Evolutionary conservation across 768 basidiomycete genomes (phyloP).

Genomic region (Macrolepiota fuliginosa): DNA sequence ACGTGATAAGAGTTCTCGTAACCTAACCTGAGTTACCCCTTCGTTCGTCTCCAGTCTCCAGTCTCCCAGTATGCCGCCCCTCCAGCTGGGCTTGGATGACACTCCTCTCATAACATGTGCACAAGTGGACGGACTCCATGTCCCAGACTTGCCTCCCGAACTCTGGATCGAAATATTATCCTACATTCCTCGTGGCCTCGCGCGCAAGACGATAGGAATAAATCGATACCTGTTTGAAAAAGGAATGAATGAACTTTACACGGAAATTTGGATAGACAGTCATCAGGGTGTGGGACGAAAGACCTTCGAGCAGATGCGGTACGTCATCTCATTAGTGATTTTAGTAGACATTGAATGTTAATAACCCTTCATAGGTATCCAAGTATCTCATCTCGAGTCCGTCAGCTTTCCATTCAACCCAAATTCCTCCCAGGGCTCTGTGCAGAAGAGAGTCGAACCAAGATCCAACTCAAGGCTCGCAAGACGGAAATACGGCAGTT

Average conservation of each 20-base stretch:
- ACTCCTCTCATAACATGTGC: neutral
- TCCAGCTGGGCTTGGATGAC: neutral
- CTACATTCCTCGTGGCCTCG: conserved; percentile 19
- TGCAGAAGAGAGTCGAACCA: neutral
- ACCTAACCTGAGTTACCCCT: neutral
- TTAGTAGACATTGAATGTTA: neutral
- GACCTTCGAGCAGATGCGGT: conserved; percentile 22
- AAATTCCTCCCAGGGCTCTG: conserved; percentile 23
- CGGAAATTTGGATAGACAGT: conserved; percentile 23
- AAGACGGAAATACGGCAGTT: neutral
- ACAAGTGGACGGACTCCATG: neutral
- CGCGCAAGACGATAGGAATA: conserved; percentile 24
- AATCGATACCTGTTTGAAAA: conserved; percentile 26
- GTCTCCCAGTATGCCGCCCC: neutral
- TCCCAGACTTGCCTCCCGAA: conserved; percentile 22
- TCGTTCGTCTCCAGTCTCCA: neutral
- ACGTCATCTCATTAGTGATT: neutral
- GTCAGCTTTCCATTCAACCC: conserved; percentile 24
- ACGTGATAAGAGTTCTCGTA: neutral
- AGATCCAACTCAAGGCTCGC: neutral
- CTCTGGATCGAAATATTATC: conserved; percentile 25
- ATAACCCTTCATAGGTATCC: conserved; percentile 10
- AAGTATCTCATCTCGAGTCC: conserved; percentile 21
- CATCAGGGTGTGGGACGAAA: conserved; percentile 21
- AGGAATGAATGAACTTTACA: conserved; percentile 26